Base-by-base conservation (phyloP, 257 asterid species). In the Salvia rosmarinus region DNA sequence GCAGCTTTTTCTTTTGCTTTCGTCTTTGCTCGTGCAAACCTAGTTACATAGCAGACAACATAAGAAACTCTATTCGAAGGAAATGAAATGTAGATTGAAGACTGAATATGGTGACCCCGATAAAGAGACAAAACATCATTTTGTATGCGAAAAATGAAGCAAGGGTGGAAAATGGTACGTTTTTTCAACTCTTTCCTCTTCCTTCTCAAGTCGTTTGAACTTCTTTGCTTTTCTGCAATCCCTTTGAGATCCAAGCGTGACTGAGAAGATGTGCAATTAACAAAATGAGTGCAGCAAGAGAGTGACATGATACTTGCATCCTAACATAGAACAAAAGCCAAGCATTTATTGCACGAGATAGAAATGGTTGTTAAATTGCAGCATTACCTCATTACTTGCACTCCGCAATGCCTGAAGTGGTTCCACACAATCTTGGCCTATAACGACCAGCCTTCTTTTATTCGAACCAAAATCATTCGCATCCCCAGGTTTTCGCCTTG, bases 401-500 rank as follows among this genome's bases (percentile, higher is more conserved):
- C 76, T 81, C 67, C 81, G 83, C 82, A 95, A 85, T 74, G 99
- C 99, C 86, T 91, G 86, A 60, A 95, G 98, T 49, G 99, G 99
- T 78, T 95, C 98, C 51, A 95, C 85, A 10, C 88, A 88, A 71
- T 95, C 94, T 80, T 89, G 99, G 61, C 99, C 99, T 71, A 91
- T 89, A 44, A 95, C 95, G 62, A 87, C 83, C 83, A 95, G 43
- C 71, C 80, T 88, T 68, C 88, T 82, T 75, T 87, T 89, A 63
- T 74, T 76, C 20, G 80, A 83, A n/a, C 65, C 82, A n/a, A 79
- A 43, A 60, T 67, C 73, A 76, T 69, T 78, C 20, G 68, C 39
- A 34, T 77, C 76, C 34, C 67, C 82, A 66, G 46, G 56, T 67
- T 81, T 89, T 77, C 71, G 80, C 79, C 67, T 82, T 11, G 95